Base-by-base conservation (phyloP, 192 early-diverging fungal species). In the Spizellomyces punctatus region DNA sequence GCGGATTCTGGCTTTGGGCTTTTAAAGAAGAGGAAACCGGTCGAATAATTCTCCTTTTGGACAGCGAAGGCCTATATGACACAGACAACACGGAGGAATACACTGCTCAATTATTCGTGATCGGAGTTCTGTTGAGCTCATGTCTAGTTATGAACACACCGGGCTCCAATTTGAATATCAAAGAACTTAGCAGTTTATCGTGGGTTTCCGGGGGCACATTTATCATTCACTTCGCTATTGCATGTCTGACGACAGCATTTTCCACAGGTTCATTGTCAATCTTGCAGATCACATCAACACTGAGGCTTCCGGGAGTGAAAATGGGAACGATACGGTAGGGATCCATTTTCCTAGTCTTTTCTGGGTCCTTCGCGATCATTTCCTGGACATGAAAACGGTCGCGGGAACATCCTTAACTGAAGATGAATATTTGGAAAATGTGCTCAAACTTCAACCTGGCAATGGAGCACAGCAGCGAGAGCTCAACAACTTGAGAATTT, bases 1-100 rank as follows among this genome's bases (percentile, higher is more conserved):
- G 65, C 8, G 65, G 65, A 67, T 46, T 67, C 16, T 67, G 65
- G 65, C 10, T 56, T 67, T 67, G 65, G 65, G 65, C 65, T 60
- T 67, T 67, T 12, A 36, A 57, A 36, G 49, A 57, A 9, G 9
- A 8, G 6, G 63, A 55, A 22, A 58, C 16, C 19, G 50, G 36
- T 56, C 49, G 56, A 16, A 36, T 57, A 8, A 6, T 67, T 16
- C 36, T 67, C 12, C 27, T 67, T 6, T 46, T 67, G 12, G 65
- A 67, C 65, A 55, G 49, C 36, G 65, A 67, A 67, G 65, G 65
- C 7, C 36, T 58, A 8, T 67, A 67, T 57, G 65, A 67, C 36
- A 67, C 46, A 52, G n/a, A n/a, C n/a, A n/a, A n/a, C n/a, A n/a
- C n/a, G n/a, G n/a, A n/a, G n/a, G n/a, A n/a, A n/a, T n/a, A n/a